phyloP scores from a whole-genome alignment of 2,329 filamentous ascomycete genomes.

The Ophiostoma montium region DNA sequence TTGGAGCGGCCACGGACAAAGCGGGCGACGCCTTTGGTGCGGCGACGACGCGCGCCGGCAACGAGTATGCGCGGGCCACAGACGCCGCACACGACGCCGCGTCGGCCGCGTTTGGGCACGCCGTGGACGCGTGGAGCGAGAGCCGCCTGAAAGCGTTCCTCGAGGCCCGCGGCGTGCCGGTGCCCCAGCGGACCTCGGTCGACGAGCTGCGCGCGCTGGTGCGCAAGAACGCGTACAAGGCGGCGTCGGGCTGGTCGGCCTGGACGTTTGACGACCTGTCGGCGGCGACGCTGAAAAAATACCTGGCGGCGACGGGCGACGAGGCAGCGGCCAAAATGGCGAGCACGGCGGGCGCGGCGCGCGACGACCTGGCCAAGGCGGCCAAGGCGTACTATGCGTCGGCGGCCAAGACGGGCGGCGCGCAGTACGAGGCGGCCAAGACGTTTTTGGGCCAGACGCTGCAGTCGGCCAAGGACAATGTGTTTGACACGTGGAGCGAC shows the following conservation, averaged over 20 bases:
- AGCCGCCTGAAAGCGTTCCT: constrained; percentile 66
- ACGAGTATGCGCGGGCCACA: constrained; percentile 64
- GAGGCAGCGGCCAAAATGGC: constrained; percentile 42
- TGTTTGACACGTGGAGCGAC: constrained; percentile 61
- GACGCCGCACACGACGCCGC: constrained; percentile 48
- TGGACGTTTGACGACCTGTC: constrained; percentile 75
- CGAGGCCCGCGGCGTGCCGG: constrained; percentile 61
- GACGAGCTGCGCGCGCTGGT: constrained; percentile 63
- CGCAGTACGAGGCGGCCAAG: constrained; percentile 51
- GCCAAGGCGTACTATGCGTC: constrained; percentile 46
- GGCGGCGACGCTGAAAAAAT: constrained; percentile 52
- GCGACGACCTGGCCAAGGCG: constrained; percentile 58
- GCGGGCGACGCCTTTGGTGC: constrained; percentile 48
- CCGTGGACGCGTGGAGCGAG: constrained; percentile 53
- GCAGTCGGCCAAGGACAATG: constrained; percentile 45
- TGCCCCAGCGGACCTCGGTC: constrained; percentile 55
- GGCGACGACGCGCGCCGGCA: constrained; percentile 60
- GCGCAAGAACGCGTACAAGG: constrained; percentile 59
- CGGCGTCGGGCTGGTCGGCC: constrained; percentile 49
- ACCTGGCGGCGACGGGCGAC: constrained; percentile 38
- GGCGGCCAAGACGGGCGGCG: constrained; percentile 43
- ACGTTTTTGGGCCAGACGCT: constrained; percentile 56
- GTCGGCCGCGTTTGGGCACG: constrained; percentile 53
- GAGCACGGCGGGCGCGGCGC: constrained; percentile 49
- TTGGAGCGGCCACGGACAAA: constrained; percentile 56